Percentiles rank a stretch among this genome's conserved stretches.
Conservation (phyloP, 805 yeast genomes). For the Kregervanrija fluxuum region DNA sequence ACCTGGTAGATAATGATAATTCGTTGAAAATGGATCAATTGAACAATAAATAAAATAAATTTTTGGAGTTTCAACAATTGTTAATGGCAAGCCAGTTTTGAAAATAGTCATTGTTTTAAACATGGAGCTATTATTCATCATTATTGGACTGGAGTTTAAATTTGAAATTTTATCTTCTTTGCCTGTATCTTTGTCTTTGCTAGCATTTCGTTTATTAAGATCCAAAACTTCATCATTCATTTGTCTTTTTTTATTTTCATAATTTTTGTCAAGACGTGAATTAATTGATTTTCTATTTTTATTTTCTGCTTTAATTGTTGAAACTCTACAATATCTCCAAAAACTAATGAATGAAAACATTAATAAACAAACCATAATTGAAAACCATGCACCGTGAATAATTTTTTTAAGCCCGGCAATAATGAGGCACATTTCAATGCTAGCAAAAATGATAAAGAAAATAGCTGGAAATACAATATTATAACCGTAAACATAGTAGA, state of each 20-base stretch:
- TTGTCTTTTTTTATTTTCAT: slow-evolving; percentile 13
- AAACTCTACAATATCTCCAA: slow-evolving; percentile 44
- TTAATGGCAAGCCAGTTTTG: too few relatives aligned
- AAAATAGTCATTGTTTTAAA: too few relatives aligned
- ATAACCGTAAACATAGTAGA: slow-evolving; percentile 38
- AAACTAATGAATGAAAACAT: slow-evolving; percentile 30
- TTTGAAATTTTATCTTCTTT: background rate
- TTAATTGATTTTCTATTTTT: slow-evolving; percentile 13
- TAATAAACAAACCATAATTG: slow-evolving; percentile 38
- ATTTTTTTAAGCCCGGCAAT: slow-evolving; percentile 44
- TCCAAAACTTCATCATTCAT: slow-evolving; percentile 16
- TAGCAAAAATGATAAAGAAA: slow-evolving; percentile 34
- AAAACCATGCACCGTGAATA: slow-evolving; percentile 58
- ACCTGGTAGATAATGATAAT: slow-evolving; percentile 40
- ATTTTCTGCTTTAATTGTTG: slow-evolving; percentile 33
- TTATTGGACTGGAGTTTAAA: background rate
- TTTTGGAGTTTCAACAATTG: slow-evolving; percentile 22
- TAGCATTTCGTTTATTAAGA: slow-evolving; percentile 4
- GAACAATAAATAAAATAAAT: slow-evolving; percentile 38
- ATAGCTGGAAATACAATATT: slow-evolving; percentile 29
- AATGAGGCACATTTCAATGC: slow-evolving; percentile 40
- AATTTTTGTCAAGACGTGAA: slow-evolving; percentile 27
- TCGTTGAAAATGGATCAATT: slow-evolving; percentile 28
- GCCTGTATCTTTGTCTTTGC: background rate
- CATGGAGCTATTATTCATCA: too few relatives aligned